Base-by-base conservation (phyloP, 1,284 basidiomycete species). In the Xerocomus amazonicus region DNA sequence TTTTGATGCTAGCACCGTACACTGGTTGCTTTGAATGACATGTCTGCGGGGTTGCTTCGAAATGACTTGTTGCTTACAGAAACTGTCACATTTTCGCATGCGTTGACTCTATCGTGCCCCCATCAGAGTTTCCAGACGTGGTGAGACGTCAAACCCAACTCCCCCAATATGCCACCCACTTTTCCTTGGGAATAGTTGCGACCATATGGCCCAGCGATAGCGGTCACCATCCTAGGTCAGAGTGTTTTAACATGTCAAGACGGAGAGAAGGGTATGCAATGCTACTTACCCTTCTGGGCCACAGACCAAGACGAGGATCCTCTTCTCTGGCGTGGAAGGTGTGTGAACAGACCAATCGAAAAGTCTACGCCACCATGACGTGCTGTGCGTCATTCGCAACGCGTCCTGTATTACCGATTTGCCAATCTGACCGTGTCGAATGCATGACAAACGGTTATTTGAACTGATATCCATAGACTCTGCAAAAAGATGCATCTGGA, bases 211-310 rank as follows among this genome's bases (percentile, higher is more conserved):
- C 89, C 90, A 44, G 87, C 84, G 37, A 92, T 78, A 12, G 83
- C 77, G 44, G 67, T 70, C 39, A 90, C 72, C 89, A 92, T 90
- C 32, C 89, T 91, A 57, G 36, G 38, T 49, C 33, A 13, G 31
- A 39, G 51, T 34, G 43, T 32, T 41, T 41, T 48, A 40, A 49
- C 13, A 33, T 17, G 7, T 34, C 33, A 17, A 9, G 39, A n/a
- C 34, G 17, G 14, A 28, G 47, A 43, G 33, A 26, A 41, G 32
- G n/a, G 2, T 1, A 28, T 31, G 19, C 32, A 43, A 47, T n/a
- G 73, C 84, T 65, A 73, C 86, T 66, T 67, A 89, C 87, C 76
- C 74, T 51, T 90, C 85, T 19, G 90, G 90, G 28, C 89, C 89
- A 66, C 87, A 92, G 2, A 92, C 77, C 7, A 89, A 67, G 59